Conservation (phyloP, 345 rosid genomes). For the Eucalyptus guilfoylei region DNA sequence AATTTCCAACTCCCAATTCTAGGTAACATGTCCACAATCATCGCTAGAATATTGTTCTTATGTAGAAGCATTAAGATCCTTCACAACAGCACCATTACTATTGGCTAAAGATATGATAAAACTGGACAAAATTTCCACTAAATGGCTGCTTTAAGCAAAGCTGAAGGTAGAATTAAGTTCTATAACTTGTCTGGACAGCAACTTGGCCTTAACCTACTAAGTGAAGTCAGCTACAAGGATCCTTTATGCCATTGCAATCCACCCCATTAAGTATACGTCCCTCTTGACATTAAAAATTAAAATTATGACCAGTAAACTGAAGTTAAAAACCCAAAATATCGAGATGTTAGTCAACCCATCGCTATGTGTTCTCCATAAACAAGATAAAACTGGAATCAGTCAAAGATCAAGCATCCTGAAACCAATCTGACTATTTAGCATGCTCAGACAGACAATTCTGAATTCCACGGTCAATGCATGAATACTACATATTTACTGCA, state of each 20-base stretch:
- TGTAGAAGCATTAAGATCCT: not conserved
- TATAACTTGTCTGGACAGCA: not conserved
- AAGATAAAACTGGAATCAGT: not conserved
- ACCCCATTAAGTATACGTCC: not conserved
- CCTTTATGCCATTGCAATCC: not conserved
- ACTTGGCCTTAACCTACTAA: not conserved
- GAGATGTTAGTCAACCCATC: not conserved
- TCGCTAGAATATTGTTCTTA: not conserved
- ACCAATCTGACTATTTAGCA: not conserved
- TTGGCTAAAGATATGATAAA: not conserved
- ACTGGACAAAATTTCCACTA: not conserved
- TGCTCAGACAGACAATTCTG: not conserved
- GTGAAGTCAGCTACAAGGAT: not conserved
- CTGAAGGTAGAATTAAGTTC: not conserved
- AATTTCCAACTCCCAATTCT: not conserved
- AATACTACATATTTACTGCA: not conserved
- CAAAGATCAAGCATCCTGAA: not conserved
- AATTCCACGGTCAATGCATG: not conserved
- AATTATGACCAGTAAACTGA: not conserved
- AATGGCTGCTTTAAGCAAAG: not conserved
- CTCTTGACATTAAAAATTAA: not conserved
- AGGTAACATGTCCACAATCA: not conserved
- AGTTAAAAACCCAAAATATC: not conserved
- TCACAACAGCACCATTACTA: not conserved
- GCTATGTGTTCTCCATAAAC: not conserved